These are phyloP conservation scores for Apostasia shenzhenica DNA, from an alignment of 106 monocot species.

Conservation along the genomic window DNA sequence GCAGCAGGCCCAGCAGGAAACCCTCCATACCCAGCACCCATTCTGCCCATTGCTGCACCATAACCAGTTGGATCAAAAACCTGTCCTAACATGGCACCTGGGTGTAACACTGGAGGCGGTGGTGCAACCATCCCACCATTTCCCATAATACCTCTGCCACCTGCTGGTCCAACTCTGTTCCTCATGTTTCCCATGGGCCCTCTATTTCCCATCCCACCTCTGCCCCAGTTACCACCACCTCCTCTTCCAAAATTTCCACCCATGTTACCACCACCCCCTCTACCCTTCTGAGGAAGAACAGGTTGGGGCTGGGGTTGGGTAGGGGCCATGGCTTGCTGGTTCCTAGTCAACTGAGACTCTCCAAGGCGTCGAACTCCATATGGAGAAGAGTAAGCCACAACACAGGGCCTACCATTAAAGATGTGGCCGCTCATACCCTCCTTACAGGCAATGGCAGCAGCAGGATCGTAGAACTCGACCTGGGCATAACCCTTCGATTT, in stretches of 20 bases:
- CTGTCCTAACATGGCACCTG: conserved; percentile 37
- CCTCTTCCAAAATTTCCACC: conserved; percentile 24
- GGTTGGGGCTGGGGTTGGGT: conserved; percentile 11
- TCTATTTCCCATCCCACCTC: conserved; percentile 29
- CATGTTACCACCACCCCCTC: conserved; percentile 28
- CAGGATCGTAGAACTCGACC: conserved; percentile 61
- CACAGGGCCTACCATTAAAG: conserved; percentile 56
- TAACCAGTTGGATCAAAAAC: conserved; percentile 51
- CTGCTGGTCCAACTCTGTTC: conserved; percentile 25
- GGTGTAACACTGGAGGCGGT: conserved; percentile 43
- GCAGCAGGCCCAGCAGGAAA: conserved; percentile 32
- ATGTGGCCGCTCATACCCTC: conserved; percentile 62
- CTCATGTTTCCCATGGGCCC: conserved; percentile 27
- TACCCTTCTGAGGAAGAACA: conserved; percentile 26
- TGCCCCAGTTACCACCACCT: conserved; percentile 22
- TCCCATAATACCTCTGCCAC: conserved; percentile 29
- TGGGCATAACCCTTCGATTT: conserved; percentile 78
- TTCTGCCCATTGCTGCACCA: conserved; percentile 37
- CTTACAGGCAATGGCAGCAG: conserved; percentile 43
- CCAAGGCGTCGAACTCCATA: conserved; percentile 46
- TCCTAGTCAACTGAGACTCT: conserved; percentile 23
- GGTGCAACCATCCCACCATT: conserved; percentile 19
- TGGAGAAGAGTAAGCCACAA: conserved; percentile 55
- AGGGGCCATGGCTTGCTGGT: conserved; percentile 34
- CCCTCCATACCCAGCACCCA: conserved; percentile 42